A percentile compares a stretch with the other conserved stretches of the same genome.
Conservation (phyloP, 2,329 filamentous ascomycete genomes). For the Trichoderma hamatum region DNA sequence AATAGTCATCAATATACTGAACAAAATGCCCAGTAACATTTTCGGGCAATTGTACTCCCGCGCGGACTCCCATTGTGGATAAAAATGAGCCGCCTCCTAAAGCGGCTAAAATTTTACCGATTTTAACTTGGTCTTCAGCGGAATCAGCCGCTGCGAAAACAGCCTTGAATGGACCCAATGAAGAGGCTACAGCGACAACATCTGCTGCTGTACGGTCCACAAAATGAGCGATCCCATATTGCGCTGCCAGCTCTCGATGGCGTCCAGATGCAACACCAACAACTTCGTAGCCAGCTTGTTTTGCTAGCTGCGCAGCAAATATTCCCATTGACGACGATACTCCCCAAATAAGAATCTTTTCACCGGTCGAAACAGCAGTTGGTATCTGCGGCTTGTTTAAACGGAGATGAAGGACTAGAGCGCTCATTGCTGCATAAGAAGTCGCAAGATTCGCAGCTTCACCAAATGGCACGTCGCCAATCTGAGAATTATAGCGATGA, state of each 20-base stretch:
- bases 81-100: constrained; percentile 21
- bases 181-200: not conserved
- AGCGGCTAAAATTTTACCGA: constrained; percentile 13
- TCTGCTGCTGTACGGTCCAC: constrained; percentile 13
- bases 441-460: constrained; percentile 14
- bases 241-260: not conserved
- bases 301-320: constrained; percentile 15
- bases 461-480: constrained; percentile 10
- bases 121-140: constrained; percentile 20
- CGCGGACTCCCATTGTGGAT: constrained; percentile 18
- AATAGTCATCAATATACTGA: constrained; percentile 17
- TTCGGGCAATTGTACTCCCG: constrained; percentile 16
- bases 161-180: constrained; percentile 23
- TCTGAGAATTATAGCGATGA: not conserved
- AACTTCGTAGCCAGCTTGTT: constrained; percentile 15
- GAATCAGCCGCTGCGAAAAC: constrained; percentile 19
- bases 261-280: constrained; percentile 22
- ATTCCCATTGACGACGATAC: constrained; percentile 22
- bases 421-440: constrained; percentile 11
- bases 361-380: not conserved
- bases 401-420: constrained; percentile 23
- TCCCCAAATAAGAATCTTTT: constrained; percentile 25
- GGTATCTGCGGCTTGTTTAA: constrained; percentile 15
- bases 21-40: constrained; percentile 10
- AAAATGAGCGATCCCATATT: constrained; percentile 12